phyloP scores from a whole-genome alignment of 1,139 yeast genomes.

The Geotrichum histeridarum region DNA sequence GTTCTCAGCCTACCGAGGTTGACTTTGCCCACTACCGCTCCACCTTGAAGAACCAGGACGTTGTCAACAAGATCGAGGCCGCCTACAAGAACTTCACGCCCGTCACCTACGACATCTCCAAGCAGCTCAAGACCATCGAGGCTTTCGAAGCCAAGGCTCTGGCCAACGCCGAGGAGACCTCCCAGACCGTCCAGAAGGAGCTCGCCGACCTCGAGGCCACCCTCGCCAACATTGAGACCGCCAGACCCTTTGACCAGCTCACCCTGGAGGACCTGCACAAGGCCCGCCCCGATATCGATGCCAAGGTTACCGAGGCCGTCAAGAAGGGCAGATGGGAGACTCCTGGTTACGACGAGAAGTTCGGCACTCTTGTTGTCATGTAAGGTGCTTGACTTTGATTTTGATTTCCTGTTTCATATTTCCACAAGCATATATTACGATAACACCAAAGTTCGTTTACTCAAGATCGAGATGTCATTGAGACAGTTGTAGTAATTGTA shows the following conservation, averaged over 20 bases:
- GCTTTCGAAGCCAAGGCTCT: constrained; percentile 92
- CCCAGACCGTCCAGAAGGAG: constrained; percentile 80
- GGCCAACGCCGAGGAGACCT: constrained; percentile 93
- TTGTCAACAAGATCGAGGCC: constrained; percentile 75
- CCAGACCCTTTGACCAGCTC: constrained; percentile 96
- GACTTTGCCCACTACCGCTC: constrained; percentile 80
- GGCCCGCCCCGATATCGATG: constrained; percentile 97
- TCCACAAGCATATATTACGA: constrained; percentile 5
- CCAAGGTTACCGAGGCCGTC: constrained; percentile 91
- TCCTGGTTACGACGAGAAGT: constrained; percentile 97
- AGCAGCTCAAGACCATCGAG: constrained; percentile 87
- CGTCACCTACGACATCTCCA: constrained; percentile 75
- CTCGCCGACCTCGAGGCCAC: constrained; percentile 81
- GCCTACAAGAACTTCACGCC: constrained; percentile 76
- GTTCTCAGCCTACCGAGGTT: constrained; percentile 66
- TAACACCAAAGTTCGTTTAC: not conserved
- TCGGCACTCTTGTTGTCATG: constrained; percentile 94
- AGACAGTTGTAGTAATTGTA: not conserved
- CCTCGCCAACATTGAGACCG: constrained; percentile 85
- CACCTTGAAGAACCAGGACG: constrained; percentile 71
- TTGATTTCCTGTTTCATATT: not conserved
- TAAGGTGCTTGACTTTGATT: constrained; percentile 36
- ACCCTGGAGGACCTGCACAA: constrained; percentile 90
- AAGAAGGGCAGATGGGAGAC: constrained; percentile 97
- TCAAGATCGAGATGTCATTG: not conserved